Evolutionary conservation across 1,139 yeast species (phyloP).

Genomic region (Barnettozyma hawaiiensis): DNA sequence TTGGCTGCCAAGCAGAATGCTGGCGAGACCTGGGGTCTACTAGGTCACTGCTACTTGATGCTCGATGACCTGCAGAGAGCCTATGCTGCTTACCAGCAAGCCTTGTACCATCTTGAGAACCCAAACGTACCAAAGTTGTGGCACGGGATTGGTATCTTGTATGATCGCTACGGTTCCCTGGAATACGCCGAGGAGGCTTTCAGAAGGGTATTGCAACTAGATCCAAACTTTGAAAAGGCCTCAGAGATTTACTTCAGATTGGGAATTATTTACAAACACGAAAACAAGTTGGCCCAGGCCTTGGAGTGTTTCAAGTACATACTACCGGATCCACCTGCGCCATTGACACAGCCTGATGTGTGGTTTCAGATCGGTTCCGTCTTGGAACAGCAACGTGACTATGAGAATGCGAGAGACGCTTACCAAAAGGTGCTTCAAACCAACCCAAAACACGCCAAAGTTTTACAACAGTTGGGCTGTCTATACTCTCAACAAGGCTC

Average conservation of each 20-base stretch:
- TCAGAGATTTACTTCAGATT: slow-evolving; percentile 92
- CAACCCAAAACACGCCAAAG: slow-evolving; percentile 92
- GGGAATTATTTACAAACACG: slow-evolving; percentile 97
- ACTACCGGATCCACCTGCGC: slow-evolving; percentile 86
- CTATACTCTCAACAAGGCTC: slow-evolving; percentile 81
- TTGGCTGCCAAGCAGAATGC: slow-evolving; percentile 76
- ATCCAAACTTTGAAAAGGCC: slow-evolving; percentile 93
- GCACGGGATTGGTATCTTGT: slow-evolving; percentile 97
- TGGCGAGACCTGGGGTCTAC: slow-evolving; percentile 95
- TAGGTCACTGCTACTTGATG: slow-evolving; percentile 97
- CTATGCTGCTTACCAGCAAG: slow-evolving; percentile 94
- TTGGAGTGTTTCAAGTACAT: slow-evolving; percentile 93
- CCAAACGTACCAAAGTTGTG: slow-evolving; percentile 95
- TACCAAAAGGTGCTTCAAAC: slow-evolving; percentile 87
- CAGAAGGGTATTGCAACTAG: slow-evolving; percentile 90
- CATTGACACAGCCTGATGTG: slow-evolving; percentile 92
- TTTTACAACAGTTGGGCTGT: slow-evolving; percentile 93
- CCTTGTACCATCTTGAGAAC: slow-evolving; percentile 82
- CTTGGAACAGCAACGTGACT: slow-evolving; percentile 88
- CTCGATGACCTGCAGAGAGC: slow-evolving; percentile 93
- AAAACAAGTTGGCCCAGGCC: slow-evolving; percentile 79
- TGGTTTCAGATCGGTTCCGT: slow-evolving; percentile 99
- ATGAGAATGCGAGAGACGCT: slow-evolving; percentile 88
- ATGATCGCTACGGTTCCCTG: slow-evolving; percentile 90
- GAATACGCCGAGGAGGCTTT: slow-evolving; percentile 98